Evolutionary conservation across 768 basidiomycete genomes (phyloP), one percentile per base, ranked within the genome.

Genomic region (Panus rudis): DNA sequence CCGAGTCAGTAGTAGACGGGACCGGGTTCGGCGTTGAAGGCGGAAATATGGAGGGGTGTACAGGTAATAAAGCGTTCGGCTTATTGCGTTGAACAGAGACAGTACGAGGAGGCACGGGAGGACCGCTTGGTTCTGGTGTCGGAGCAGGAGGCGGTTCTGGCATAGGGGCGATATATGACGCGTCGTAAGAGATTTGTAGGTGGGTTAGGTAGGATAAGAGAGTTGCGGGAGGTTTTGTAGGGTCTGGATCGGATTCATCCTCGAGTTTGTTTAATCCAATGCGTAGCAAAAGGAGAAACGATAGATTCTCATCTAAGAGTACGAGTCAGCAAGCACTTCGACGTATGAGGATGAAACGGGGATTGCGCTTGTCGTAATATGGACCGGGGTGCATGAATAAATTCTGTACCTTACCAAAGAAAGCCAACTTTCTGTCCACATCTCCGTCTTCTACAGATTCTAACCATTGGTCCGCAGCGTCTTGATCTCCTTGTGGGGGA

Each of bases 21-120:
- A 81, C 82, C 2, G 92, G 92, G 57, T 84, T 81, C 0, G 92
- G 92, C 0, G 92, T 96, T 40, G 68, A 69, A 1, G 90, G 90
- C 22, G 88, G 89, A 49, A 84, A 75, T 53, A 89, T 82, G 3
- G 82, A 79, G 2, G 84, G 48, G 40, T 56, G 51, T 3, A 46
- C 27, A 24, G 27, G 50, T 35, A 8, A 8, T 7, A 8, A n/a
- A n/a, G n/a, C 6, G 7, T 17, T 7, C 33, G 7, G 7, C 6
- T 7, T 35, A 8, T 7, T 17, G n/a, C 21, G 33, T 20, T 65
- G 63, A 40, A 75, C 59, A 16, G 75, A 72, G n/a, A 69, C 67
- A 3, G 74, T 70, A 10, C 79, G 73, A 16, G 81, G 78, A 41
- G 79, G 77, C 5, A 69, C 67, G 10, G 74, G 47, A 12, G 53